Conservation (phyloP, 345 rosid genomes). For the Murraya paniculata region DNA sequence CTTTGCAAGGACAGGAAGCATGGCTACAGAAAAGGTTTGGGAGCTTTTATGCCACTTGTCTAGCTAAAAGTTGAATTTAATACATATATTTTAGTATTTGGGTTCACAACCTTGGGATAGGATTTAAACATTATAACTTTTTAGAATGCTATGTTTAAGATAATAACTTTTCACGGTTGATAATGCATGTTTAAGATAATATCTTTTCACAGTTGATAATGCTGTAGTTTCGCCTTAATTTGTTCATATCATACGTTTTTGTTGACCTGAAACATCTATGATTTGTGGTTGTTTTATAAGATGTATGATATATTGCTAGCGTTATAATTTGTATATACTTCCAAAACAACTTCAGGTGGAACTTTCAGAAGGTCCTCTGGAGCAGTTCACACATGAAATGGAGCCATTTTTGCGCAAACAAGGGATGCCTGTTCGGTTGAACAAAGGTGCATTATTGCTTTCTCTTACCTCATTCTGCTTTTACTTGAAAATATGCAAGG, state of each 20-base stretch:
- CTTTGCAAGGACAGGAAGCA: slow-evolving; percentile 86
- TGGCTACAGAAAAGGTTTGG: slow-evolving; percentile 66
- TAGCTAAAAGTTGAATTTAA: background rate
- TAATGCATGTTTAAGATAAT: no score
- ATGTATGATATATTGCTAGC: background rate
- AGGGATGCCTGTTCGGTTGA: slow-evolving; percentile 93
- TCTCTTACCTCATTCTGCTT: background rate
- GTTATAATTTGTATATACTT: slow-evolving; percentile 1
- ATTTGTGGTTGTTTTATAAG: background rate
- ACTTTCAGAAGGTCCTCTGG: slow-evolving; percentile 78
- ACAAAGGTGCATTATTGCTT: slow-evolving; percentile 52
- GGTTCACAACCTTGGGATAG: background rate
- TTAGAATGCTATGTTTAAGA: background rate
- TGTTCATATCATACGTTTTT: background rate
- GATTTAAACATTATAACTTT: background rate
- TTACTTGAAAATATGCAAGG: background rate
- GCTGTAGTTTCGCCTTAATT: no score
- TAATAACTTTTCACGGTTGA: background rate
- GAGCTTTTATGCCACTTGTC: background rate
- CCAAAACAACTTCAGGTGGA: slow-evolving; percentile 56
- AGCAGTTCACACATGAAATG: slow-evolving; percentile 96
- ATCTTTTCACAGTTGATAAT: background rate
- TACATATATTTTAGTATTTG: background rate
- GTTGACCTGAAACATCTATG: background rate
- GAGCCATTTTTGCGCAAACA: slow-evolving; percentile 94